Evolutionary conservation across 257 asterid genomes (phyloP).

Genomic region (Ballota nigra): DNA sequence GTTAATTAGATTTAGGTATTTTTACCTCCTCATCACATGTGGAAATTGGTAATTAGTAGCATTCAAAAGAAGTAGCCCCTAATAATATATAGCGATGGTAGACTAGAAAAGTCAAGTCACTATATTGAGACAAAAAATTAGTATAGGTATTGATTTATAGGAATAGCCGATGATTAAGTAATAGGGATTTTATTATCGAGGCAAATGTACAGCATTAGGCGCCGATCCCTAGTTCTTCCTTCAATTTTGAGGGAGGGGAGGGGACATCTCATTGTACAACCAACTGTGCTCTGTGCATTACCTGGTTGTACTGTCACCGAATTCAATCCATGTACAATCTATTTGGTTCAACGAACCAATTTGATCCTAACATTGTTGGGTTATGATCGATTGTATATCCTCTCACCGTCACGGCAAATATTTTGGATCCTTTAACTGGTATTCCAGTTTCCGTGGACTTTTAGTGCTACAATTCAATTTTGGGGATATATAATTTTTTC

Average conservation of each 20-base stretch:
- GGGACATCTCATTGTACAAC: conserved; percentile 24
- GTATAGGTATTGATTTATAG: conserved; percentile 3
- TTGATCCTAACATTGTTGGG: too few relatives aligned
- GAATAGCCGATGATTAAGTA: conserved; percentile 23
- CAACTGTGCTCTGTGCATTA: conserved; percentile 15
- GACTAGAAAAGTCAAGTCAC: conserved; percentile 27
- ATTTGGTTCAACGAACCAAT: neutral
- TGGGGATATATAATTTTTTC: too few relatives aligned
- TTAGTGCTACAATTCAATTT: too few relatives aligned
- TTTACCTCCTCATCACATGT: neutral
- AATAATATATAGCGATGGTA: conserved; percentile 12
- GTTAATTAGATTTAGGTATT: neutral
- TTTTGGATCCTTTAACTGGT: too few relatives aligned
- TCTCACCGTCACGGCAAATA: too few relatives aligned
- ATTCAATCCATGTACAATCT: neutral
- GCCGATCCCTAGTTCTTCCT: conserved; percentile 27
- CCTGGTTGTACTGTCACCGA: conserved; percentile 21
- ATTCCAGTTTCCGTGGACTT: too few relatives aligned
- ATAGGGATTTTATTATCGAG: conserved; percentile 1
- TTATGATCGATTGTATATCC: too few relatives aligned
- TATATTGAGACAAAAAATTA: conserved; percentile 2
- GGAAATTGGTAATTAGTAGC: neutral
- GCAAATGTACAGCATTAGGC: conserved; percentile 13
- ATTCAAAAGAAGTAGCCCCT: neutral
- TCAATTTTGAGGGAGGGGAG: conserved; percentile 14